Base-by-base conservation (phyloP, 2,329 filamentous ascomycete genomes). In the Xylariaceae sp. region DNA sequence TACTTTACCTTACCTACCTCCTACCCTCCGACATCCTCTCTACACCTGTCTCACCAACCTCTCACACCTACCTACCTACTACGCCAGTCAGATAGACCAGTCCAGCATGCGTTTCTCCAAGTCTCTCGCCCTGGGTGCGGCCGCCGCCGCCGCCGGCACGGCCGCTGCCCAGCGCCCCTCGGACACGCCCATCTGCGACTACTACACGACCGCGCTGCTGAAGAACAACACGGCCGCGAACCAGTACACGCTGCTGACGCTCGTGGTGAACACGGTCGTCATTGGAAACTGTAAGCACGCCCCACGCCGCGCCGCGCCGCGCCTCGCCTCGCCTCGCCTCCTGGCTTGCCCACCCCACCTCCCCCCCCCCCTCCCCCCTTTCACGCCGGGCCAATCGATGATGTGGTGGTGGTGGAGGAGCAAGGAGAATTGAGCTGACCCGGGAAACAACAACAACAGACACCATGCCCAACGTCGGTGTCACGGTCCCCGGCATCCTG, bases 201-300 rank as follows among this genome's bases (percentile, higher is more conserved):
- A 77, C 56, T 80, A 80, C 57, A 77, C 75, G 21, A 73, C 62
- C 3, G 67, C 68, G n/a, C 53, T 78, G 9, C 60, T 78, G 34
- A 70, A 64, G 52, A 61, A 74, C 24, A 79, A 77, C 59, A 77
- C 68, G 23, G 69, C 70, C 13, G 64, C 60, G 19, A 78, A 76
- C 51, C 75, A 80, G 52, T 57, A 63, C 34, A 68, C 63, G 1
- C 59, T 79, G 3, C 46, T 80, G 46, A 74, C 67, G 2, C 57
- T 73, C 2, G 53, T 80, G 4, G 73, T 80, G 46, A 79, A 79
- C 56, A 78, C 73, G 5, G 76, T 69, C 14, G 72, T 79, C 40
- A 75, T 77, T 44, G 75, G 76, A n/a, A 77, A 76, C 54, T 76
- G 67, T 68, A 50, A 44, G 61, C 39, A 6, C 11, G 12, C 5